Base-by-base conservation (phyloP, 768 basidiomycete species). In the Lactarius deliciosus region DNA sequence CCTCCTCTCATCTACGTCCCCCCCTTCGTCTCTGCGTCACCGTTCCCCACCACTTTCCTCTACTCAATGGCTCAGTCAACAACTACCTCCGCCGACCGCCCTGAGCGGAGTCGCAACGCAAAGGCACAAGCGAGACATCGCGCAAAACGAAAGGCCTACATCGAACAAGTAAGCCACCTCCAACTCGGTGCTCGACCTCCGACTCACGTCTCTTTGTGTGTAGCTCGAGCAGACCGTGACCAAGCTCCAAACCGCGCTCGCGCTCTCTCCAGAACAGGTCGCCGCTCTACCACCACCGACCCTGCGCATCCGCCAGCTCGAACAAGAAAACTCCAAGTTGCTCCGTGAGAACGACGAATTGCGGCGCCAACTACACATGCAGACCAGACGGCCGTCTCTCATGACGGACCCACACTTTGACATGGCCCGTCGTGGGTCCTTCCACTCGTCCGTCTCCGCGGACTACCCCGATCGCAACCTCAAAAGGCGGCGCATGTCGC, bases 101-200 rank as follows among this genome's bases (percentile, higher is more conserved):
- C 89, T 81, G 89, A 90, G 78, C 87, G 89, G 72, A 90, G 88
- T 83, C 88, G 90, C 81, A 92, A 92, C 80, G 90, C 89, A 62
- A 89, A 88, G 77, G 92, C 92, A 11, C 92, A 94, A 79, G 92
- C 92, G 41, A 81, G 92, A 72, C 92, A 94, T 81, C 86, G 92
- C 68, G 92, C 92, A 75, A 94, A 94, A 77, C 84, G 92, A 78
- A 94, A 94, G 80, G 92, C 92, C 13, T 94, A 94, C 81, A 93
- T 94, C 74, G 91, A 94, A 71, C 90, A 92, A 83, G 92, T 91
- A 61, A 28, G 79, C 72, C 32, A 34, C 11, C 50, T 43, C 57
- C 13, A 38, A 11, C 57, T 54, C 57, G 60, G 57, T 20, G 18
- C 25, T 47, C n/a, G 7, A n/a, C 43, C 63, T 16, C 63, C 25